A percentile compares a stretch with the other conserved stretches of the same genome.
Evolutionary conservation across 1,284 basidiomycete genomes (phyloP).

Genomic region (Leccinum griseonigrum): DNA sequence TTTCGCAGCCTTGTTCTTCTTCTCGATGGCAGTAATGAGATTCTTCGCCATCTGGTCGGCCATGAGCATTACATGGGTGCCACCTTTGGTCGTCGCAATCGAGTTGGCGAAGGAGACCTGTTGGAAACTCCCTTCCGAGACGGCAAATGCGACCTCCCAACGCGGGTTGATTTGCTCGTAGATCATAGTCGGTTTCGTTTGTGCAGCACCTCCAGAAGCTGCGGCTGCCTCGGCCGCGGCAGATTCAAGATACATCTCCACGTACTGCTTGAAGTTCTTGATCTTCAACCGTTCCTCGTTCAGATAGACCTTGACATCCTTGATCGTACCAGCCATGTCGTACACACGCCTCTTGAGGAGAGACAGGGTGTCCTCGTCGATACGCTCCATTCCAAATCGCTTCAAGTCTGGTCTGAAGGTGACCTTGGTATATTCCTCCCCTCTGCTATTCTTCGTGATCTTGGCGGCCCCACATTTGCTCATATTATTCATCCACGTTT

Average conservation of each 20-base stretch:
- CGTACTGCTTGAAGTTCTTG: slow-evolving; percentile 97
- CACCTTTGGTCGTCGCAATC: slow-evolving; percentile 96
- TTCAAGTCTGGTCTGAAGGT: slow-evolving; percentile 93
- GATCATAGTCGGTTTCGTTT: slow-evolving; percentile 76
- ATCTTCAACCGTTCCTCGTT: slow-evolving; percentile 93
- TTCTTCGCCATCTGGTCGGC: slow-evolving; percentile 89
- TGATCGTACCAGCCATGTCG: slow-evolving; percentile 95
- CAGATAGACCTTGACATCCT: slow-evolving; percentile 90
- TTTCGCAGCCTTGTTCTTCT: slow-evolving; percentile 95
- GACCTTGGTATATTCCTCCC: slow-evolving; percentile 93
- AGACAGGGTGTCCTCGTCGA: slow-evolving; percentile 91
- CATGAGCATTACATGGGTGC: slow-evolving; percentile 89
- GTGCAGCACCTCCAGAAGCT: slow-evolving; percentile 69
- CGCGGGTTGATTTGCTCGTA: slow-evolving; percentile 80
- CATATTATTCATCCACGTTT: slow-evolving; percentile 97
- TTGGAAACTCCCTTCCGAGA: slow-evolving; percentile 89
- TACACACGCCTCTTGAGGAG: slow-evolving; percentile 95
- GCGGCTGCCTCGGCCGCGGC: slow-evolving; percentile 65
- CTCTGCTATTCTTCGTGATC: slow-evolving; percentile 87
- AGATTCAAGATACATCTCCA: slow-evolving; percentile 88
- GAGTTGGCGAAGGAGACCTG: slow-evolving; percentile 99
- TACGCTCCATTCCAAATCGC: slow-evolving; percentile 90
- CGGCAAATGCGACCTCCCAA: slow-evolving; percentile 96
- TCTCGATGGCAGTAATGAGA: slow-evolving; percentile 78
- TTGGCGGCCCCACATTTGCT: slow-evolving; percentile 82